These are phyloP conservation scores for Calcarisporium arbuscula DNA, from an alignment of 2,329 filamentous ascomycete species.

Conservation along the genomic window DNA sequence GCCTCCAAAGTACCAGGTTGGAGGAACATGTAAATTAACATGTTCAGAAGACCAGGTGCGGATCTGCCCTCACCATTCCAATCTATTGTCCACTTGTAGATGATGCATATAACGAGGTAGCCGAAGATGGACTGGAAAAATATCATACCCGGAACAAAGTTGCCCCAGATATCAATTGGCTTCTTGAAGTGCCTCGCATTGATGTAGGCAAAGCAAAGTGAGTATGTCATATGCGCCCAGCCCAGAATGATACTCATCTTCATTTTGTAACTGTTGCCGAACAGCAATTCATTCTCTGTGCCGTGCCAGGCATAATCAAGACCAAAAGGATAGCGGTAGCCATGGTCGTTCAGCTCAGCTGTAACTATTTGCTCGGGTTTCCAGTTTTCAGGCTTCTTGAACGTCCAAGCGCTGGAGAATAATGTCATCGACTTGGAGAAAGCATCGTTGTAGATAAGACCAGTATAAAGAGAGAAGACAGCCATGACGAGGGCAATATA, in stretches of 20 bases:
- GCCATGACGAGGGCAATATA: slow-evolving; percentile 99
- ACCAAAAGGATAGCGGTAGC: slow-evolving; percentile 90
- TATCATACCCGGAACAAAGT: slow-evolving; percentile 97
- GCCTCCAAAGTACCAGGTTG: slow-evolving; percentile 70
- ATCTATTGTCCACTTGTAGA: slow-evolving; percentile 95
- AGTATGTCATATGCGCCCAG: slow-evolving; percentile 99
- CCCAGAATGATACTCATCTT: slow-evolving; percentile 97
- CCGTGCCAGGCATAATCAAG: slow-evolving; percentile 96
- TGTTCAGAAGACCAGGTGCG: slow-evolving; percentile 89
- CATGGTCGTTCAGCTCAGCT: slow-evolving; percentile 58
- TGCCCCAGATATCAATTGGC: slow-evolving; percentile 92
- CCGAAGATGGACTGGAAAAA: slow-evolving; percentile 99
- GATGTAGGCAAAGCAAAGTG: slow-evolving; percentile 83
- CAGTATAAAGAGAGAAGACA: slow-evolving; percentile 93
- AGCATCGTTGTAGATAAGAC: slow-evolving; percentile 93
- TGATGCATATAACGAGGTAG: slow-evolving; percentile 86
- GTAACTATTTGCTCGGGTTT: slow-evolving; percentile 56
- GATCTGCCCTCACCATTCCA: slow-evolving; percentile 60
- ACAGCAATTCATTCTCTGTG: slow-evolving; percentile 88
- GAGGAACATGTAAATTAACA: slow-evolving; percentile 99
- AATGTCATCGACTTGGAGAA: slow-evolving; percentile 91
- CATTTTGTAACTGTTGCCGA: slow-evolving; percentile 99
- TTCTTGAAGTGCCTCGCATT: slow-evolving; percentile 94
- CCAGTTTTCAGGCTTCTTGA: slow-evolving; percentile 60
- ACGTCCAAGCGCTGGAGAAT: slow-evolving; percentile 88